Conservation (phyloP, 2,329 filamentous ascomycete genomes). For the Epichloe hybrida region DNA sequence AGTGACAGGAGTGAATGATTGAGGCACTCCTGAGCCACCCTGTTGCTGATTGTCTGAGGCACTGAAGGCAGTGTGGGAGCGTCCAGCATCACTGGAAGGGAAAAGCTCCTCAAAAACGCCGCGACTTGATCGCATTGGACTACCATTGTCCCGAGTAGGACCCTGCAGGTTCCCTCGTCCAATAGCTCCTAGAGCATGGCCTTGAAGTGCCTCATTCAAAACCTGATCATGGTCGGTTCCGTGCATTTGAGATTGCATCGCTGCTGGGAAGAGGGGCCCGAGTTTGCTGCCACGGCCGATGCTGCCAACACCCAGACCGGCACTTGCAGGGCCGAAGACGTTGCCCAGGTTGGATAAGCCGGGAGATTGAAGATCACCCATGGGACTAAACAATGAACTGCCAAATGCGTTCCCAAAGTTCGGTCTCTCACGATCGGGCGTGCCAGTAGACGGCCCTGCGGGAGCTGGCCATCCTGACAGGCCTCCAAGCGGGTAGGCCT, state of each 20-base stretch:
- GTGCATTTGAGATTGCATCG: conserved; percentile 88
- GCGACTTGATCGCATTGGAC: conserved; percentile 41
- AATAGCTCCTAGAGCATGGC: conserved; percentile 52
- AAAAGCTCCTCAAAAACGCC: conserved; percentile 44
- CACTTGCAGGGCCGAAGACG: conserved; percentile 53
- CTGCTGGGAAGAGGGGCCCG: conserved; percentile 72
- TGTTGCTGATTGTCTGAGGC: conserved; percentile 25
- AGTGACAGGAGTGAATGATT: conserved; percentile 23
- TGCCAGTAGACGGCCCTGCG: conserved; percentile 43
- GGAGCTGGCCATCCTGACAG: conserved; percentile 50
- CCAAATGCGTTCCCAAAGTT: conserved; percentile 52
- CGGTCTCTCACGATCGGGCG: conserved; percentile 51
- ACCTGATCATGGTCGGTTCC: conserved; percentile 51
- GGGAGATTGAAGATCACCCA: conserved; percentile 68
- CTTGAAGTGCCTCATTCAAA: conserved; percentile 41
- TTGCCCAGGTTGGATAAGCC: conserved; percentile 52
- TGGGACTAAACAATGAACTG: conserved; percentile 64
- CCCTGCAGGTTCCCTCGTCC: conserved; percentile 46
- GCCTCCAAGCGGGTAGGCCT: conserved; percentile 54
- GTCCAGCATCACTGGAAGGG: conserved; percentile 21
- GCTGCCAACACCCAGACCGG: conserved; percentile 46
- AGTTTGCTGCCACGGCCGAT: conserved; percentile 69
- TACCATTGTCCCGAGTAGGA: conserved; percentile 43
- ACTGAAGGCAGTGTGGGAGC: conserved; percentile 23
- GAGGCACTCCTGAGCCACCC: conserved; percentile 17